These are phyloP conservation scores for Syzygium malaccense DNA, from an alignment of 441 rosid genomes.

Conservation along the genomic window DNA sequence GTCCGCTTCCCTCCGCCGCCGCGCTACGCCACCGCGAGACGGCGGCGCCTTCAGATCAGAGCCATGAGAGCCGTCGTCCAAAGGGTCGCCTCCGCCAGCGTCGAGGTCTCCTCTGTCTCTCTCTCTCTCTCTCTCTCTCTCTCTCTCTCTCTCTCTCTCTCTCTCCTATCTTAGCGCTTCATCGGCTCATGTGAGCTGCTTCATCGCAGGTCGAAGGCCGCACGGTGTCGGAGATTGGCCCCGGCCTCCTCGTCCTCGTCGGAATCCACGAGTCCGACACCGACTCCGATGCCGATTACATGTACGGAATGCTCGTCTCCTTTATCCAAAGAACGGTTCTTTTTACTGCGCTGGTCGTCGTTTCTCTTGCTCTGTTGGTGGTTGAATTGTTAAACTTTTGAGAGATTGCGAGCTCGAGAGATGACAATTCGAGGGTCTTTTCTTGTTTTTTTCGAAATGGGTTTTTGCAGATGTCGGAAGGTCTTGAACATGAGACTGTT, in stretches of 20 bases:
- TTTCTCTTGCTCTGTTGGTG: neutral
- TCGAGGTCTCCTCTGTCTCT: slow-evolving; percentile 36
- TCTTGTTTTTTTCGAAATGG: neutral
- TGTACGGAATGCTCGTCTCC: slow-evolving; percentile 23
- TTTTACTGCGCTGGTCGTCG: neutral
- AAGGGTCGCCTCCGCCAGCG: slow-evolving; percentile 75
- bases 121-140: neutral
- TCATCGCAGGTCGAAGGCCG: slow-evolving; percentile 61
- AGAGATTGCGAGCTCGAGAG: neutral
- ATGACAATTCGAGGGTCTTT: neutral
- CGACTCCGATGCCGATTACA: slow-evolving; percentile 66
- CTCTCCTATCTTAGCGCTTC: neutral
- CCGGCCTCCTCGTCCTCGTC: slow-evolving; percentile 76
- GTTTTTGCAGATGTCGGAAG: slow-evolving; percentile 62
- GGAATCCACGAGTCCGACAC: slow-evolving; percentile 83
- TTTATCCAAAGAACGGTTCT: neutral
- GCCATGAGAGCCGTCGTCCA: slow-evolving; percentile 93
- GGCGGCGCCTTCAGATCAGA: slow-evolving; percentile 20
- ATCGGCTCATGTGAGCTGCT: neutral
- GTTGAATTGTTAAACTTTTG: neutral
- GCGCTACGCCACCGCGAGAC: neutral
- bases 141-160: neutral
- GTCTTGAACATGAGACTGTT: slow-evolving; percentile 85
- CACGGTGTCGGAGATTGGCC: slow-evolving; percentile 74
- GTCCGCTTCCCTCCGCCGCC: neutral